A percentile compares a stretch with the other conserved stretches of the same genome.
These are phyloP conservation scores for Malassezia globosa DNA, from an alignment of 1,284 basidiomycete genomes.

Conservation along the genomic window DNA sequence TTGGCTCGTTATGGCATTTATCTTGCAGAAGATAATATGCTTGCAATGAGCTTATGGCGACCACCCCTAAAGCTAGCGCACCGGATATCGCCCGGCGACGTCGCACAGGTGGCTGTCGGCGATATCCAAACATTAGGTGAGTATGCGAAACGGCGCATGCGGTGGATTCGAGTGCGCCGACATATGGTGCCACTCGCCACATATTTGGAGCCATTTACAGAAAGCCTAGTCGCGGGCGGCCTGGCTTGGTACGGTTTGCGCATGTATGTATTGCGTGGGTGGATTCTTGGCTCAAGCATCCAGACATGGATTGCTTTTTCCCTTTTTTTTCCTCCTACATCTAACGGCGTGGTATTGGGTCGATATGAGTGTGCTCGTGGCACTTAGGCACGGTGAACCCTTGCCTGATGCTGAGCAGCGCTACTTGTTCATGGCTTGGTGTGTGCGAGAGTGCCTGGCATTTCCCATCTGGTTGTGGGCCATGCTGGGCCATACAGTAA, in stretches of 20 bases:
- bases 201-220: conserved; percentile 40
- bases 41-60: conserved; percentile 38
- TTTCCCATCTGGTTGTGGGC: conserved; percentile 44
- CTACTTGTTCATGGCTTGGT: conserved; percentile 27
- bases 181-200: conserved; percentile 43
- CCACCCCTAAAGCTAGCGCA: conserved; percentile 33
- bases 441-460: conserved; percentile 34
- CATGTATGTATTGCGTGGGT: conserved; percentile 12
- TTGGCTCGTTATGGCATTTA: conserved; percentile 44
- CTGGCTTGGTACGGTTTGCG: conserved; percentile 29
- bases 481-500: conserved; percentile 26
- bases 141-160: conserved; percentile 38
- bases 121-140: conserved; percentile 39
- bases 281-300: neutral
- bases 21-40: conserved; percentile 47
- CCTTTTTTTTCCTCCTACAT: conserved; percentile 13
- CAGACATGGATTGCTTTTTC: neutral
- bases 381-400: conserved; percentile 19
- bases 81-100: conserved; percentile 26
- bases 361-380: conserved; percentile 17
- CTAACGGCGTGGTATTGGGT: conserved; percentile 18
- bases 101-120: conserved; percentile 39
- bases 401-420: conserved; percentile 12
- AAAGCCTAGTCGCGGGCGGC: conserved; percentile 36
- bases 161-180: conserved; percentile 46